A percentile compares a stretch with the other conserved stretches of the same genome.
phyloP scores from a whole-genome alignment of 202 grass and related monocot genomes.

The Schoenoplectus triqueter region DNA sequence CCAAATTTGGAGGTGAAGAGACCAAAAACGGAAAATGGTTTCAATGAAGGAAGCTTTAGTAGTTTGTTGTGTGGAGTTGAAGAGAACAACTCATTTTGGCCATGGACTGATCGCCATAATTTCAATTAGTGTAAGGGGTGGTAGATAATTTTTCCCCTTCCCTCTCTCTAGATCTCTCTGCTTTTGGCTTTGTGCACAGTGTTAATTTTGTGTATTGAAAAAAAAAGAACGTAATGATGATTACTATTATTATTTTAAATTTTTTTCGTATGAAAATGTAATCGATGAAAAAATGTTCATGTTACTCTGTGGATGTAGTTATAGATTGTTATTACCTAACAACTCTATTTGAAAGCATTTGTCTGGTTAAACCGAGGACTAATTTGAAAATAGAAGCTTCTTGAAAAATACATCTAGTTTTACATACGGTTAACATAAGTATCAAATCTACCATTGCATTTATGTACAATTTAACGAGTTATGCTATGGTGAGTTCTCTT shows the following conservation, averaged over 20 bases:
- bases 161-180: slow-evolving; percentile 1
- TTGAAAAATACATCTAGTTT: neutral
- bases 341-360: neutral
- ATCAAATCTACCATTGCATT: slow-evolving; percentile 1
- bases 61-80: slow-evolving; percentile 60
- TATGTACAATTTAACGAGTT: no score
- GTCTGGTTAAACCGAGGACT: neutral
- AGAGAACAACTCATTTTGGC: slow-evolving; percentile 61
- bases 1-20: slow-evolving; percentile 58
- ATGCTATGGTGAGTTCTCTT: no score
- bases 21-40: slow-evolving; percentile 25
- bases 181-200: slow-evolving; percentile 43
- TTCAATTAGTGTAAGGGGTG: slow-evolving; percentile 31
- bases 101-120: slow-evolving; percentile 60
- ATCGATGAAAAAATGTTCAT: slow-evolving; percentile 29
- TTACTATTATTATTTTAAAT: slow-evolving; percentile 28
- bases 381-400: slow-evolving; percentile 8
- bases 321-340: slow-evolving; percentile 12
- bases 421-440: neutral
- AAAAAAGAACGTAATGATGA: slow-evolving; percentile 16
- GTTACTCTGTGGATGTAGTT: slow-evolving; percentile 27
- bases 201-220: slow-evolving; percentile 40
- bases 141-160: slow-evolving; percentile 27
- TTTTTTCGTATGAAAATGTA: slow-evolving; percentile 33
- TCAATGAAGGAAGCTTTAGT: slow-evolving; percentile 41